Conservation (phyloP, 2,329 filamentous ascomycete species). For the Colletotrichum noveboracense region DNA sequence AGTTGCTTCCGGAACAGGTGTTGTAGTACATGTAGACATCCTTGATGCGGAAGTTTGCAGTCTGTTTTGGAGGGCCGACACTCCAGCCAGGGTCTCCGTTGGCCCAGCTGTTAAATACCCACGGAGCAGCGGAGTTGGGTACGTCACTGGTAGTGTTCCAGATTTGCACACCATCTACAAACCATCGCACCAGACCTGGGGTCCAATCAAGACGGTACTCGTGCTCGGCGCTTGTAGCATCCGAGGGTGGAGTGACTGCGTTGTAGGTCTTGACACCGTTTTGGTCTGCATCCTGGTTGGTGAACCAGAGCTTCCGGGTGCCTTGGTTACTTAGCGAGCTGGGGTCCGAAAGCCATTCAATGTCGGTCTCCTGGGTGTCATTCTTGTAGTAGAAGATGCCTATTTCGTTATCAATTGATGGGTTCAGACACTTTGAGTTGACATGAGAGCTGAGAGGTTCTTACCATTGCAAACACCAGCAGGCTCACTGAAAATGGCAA, state of each 20-base stretch:
- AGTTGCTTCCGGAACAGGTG: constrained; percentile 7
- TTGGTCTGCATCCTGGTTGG: constrained; percentile 32
- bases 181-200: constrained; percentile 26
- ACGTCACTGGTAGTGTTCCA: constrained; percentile 31
- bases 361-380: constrained; percentile 33
- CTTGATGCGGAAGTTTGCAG: constrained; percentile 31
- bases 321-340: constrained; percentile 30
- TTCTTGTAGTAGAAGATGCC: constrained; percentile 35
- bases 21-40: constrained; percentile 33
- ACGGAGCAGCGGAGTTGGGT: constrained; percentile 27
- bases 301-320: constrained; percentile 31
- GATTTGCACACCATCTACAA: constrained; percentile 29
- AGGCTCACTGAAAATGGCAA: constrained; percentile 31
- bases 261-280: constrained; percentile 24
- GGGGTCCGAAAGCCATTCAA: constrained; percentile 36
- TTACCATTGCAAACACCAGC: constrained; percentile 35
- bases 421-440: accelerated
- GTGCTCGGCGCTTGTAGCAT: constrained; percentile 31
- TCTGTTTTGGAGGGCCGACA: constrained; percentile 28
- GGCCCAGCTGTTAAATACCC: constrained; percentile 38
- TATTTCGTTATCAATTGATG: neutral
- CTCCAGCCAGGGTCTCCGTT: constrained; percentile 35
- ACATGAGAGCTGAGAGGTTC: neutral
- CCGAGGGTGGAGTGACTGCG: constrained; percentile 20
- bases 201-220: constrained; percentile 38